These are phyloP conservation scores for Climacium dendroides DNA, from an alignment of 225 moss, liverwort and hornwort genomes.

Conservation along the genomic window DNA sequence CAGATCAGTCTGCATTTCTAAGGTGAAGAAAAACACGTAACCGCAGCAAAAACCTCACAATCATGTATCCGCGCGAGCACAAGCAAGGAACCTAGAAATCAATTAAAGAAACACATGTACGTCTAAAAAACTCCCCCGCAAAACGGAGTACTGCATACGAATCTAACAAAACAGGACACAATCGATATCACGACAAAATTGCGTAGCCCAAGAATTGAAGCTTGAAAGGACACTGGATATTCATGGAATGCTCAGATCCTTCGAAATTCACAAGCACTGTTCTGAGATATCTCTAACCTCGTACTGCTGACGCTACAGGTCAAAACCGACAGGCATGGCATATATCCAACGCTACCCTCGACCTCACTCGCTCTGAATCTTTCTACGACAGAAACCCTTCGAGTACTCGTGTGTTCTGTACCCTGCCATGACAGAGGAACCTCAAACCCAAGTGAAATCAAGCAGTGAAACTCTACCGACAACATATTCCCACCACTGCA, in stretches of 20 bases:
- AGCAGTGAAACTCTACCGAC: too few species aligned
- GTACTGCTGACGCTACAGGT: background rate
- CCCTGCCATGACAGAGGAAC: too few species aligned
- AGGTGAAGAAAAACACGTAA: background rate
- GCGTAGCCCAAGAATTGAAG: too few species aligned
- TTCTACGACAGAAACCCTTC: background rate
- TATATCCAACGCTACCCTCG: background rate
- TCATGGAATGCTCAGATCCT: background rate
- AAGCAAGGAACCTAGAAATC: background rate
- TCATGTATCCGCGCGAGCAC: background rate
- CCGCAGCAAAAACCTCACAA: too few species aligned
- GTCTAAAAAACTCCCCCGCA: too few species aligned
- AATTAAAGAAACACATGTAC: background rate
- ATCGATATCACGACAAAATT: background rate
- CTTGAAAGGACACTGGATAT: background rate
- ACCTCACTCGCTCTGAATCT: too few species aligned
- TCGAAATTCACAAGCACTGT: background rate
- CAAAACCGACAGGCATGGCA: background rate
- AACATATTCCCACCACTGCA: too few species aligned
- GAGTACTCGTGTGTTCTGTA: too few species aligned
- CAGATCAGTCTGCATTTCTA: background rate
- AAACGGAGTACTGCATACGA: background rate
- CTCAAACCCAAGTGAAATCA: too few species aligned
- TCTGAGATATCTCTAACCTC: background rate
- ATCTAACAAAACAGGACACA: background rate